Conservation (phyloP, 176 grass and related monocot species). For the Musa schizocarpa region DNA sequence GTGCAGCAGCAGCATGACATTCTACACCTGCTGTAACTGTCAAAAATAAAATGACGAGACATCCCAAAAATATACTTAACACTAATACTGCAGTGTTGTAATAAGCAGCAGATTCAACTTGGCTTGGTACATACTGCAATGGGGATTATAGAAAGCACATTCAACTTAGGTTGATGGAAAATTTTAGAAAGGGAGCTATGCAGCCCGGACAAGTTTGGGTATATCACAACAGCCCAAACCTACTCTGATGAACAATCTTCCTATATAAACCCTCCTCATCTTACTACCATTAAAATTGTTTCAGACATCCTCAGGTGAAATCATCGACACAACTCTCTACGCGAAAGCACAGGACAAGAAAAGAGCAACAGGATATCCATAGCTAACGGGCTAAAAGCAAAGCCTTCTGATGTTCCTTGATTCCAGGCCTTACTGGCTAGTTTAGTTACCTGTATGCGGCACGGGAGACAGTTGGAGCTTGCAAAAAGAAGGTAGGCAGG, state of each 20-base stretch:
- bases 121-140: no score
- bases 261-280: background rate
- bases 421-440: background rate
- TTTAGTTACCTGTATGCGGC: background rate
- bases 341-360: background rate
- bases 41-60: no score
- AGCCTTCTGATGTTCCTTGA: background rate
- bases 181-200: no score
- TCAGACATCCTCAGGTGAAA: background rate
- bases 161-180: no score
- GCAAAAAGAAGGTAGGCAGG: constrained; percentile 45
- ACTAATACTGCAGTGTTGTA: no score
- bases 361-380: background rate
- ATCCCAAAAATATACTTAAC: no score
- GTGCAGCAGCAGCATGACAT: background rate
- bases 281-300: background rate
- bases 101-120: no score
- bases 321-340: background rate
- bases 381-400: background rate
- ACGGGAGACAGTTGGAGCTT: background rate
- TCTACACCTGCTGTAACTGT: no score
- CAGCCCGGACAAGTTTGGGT: no score
- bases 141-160: no score
- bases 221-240: background rate
- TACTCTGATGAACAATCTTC: background rate